Evolutionary conservation across 495 filamentous ascomycete genomes (phyloP), one percentile per base, ranked within the genome.

Genomic region (Penicillium crystallinum): DNA sequence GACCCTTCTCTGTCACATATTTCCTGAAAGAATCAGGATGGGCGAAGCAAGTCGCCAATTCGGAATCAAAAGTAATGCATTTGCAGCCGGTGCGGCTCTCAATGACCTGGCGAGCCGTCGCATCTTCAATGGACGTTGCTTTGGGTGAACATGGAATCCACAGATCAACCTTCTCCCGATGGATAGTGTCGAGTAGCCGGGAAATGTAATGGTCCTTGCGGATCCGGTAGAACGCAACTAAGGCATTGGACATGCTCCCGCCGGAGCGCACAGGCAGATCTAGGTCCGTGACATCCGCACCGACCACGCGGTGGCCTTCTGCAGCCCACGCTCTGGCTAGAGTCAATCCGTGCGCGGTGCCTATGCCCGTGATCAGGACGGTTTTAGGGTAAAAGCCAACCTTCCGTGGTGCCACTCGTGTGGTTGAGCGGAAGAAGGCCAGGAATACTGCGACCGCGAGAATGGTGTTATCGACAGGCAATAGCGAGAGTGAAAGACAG

Each of bases 81-180:
- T 68, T 79, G 60, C 86, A 89, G 4, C 51, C 42, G 0, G 82
- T 85, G 18, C 74, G 64, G 11, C 64, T 65, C 56, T 88, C 83
- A 18, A 90, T 70, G 1, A 70, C 67, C 41, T 84, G 76, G 55
- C 83, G 84, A 3, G 84, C 85, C 18, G 76, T 60, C 0, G 78
- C 86, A 63, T 90, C 86, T 57, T 86, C 80, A 7, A 83, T 55
- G 5, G 79, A 78, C 2, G 72, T 76, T 14, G 76, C 73, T 7
- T 81, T 79, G 8, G 78, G 79, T 0, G 85, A 87, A 56, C 85
- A 89, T 36, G 78, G 81, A 12, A 91, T 78, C 88, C 88, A 92
- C 0, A 91, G 56, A 47, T 89, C 81, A 15, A 88, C 76, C 0
- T 77, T 75, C 47, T 91, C 84, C 7, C 71, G 63, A 23, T 76